Evolutionary conservation across 257 asterid genomes (phyloP), one percentile per base, ranked within the genome.

Genomic region (Orobanche coerulescens): DNA sequence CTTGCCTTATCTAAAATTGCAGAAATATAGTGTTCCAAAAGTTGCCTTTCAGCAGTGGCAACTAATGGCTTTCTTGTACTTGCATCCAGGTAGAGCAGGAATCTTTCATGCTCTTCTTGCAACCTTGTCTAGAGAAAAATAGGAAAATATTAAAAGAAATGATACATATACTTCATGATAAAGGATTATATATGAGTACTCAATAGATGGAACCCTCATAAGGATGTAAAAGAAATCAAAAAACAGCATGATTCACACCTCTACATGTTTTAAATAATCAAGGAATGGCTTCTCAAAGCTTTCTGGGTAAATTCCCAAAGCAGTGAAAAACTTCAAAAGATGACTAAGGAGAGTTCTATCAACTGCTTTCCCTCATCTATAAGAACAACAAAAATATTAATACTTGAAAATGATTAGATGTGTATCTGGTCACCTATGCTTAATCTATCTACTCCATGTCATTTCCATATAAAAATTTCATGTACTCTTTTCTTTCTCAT

Each of bases 251-350:
- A 58, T 49, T 23, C 72, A 61, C 61, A 87, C 96, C 87, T 87
- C 94, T n/a, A 82, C 92, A 61, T 87, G 96, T 68, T 83, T 81
- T 75, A 87, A 54, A 73, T 87, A 84, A 70, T 79, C 85, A 55
- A 87, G 88, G 74, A 87, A 87, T 46, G 87, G 89, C 72, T 85
- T 84, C 80, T 87, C 96, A 62, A 87, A 87, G 76, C 87, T 82
- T 61, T 84, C 94, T 43, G 78, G 47, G 67, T 87, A 87, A 69
- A 84, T 87, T 57, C 96, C 96, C 71, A 87, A 71, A 46, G 92
- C 85, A 65, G 91, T 79, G 76, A 87, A 82, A 88, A 85, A 77
- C 96, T 84, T 87, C 82, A 87, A 65, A 60, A 87, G 89, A 85
- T 87, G 96, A 74, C 81, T 82, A 58, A 87, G 89, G 58, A 82